Base-by-base conservation (phyloP, 495 filamentous ascomycete species). In the Trichoderma gamsii region DNA sequence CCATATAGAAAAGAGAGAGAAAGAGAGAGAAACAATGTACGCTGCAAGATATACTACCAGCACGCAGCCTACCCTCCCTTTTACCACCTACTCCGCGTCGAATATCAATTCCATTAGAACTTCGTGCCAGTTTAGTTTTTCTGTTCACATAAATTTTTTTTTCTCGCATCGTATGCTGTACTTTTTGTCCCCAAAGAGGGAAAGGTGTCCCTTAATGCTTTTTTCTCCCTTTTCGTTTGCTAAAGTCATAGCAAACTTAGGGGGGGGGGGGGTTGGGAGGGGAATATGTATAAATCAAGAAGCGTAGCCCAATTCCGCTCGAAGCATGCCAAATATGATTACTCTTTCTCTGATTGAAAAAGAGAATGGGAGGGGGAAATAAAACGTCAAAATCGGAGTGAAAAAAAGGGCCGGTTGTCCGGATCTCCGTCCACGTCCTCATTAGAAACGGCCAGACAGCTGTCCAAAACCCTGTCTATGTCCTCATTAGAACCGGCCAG, bases 221-320 rank as follows among this genome's bases (percentile, higher is more conserved):
- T 38, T 38, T 38, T 38, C 8, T 38, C 4, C 29, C 0, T 6
- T 7, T 38, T 38, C 35, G 35, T 38, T 6, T 7, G 8, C 8
- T 7, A 9, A 38, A 38, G 35, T 0, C 8, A 5, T 5, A 38
- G 8, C 35, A 2, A 38, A 38, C 35, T 38, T 38, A 29, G 4
- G 29, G 4, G 29, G 4, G 29, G 4, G 29, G 29, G 29, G 29
- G 29, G 29, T 35, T 29, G n/a, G 18, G 8, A 29, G 25, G 18
- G 27, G 3, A 27, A 61, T 29, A 12, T 11, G 41, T 23, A 41
- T 13, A 65, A 41, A 43, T 0, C n/a, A 52, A 18, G n/a, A 65
- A 29, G 63, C 35, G 27, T 18, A 65, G 23, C 63, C 63, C 35
- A 41, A 41, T 41, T 46, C 35, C 63, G 27, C 63, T 46, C 63